Evolutionary conservation across 108 stramenopile species (phyloP), one percentile per base, ranked within the genome.

Genomic region (Pseudonitzschia pungens): DNA sequence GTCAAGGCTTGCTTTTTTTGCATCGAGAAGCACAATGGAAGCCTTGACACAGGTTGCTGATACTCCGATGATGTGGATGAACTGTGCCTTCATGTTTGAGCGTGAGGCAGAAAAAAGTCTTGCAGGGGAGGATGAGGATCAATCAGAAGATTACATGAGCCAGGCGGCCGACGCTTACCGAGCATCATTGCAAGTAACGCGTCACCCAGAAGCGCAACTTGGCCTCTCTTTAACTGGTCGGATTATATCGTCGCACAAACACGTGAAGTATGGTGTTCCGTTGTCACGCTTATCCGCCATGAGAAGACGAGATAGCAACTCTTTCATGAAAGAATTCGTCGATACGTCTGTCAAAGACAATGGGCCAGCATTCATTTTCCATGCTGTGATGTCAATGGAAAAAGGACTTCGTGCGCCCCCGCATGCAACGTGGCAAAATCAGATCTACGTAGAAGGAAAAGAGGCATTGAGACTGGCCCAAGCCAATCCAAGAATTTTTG

Each of bases 31-130:
- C 56, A 62, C 84, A 9, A 75, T 87, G 57, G 84, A 92, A 45
- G 75, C 78, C 6, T 65, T 92, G 45, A 89, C 90, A 20, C 83
- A 89, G 65, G 81, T 84, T 52, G 86, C 83, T 31, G 90, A 92
- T 65, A 87, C 87, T 45, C 88, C 90, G 4, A 74, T 89, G 72
- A 92, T 92, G 86, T 92, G 90, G 90, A 87, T 92, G 28, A 82
- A 87, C 57, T 81, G 89, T 78, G 89, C 84, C 15, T 57, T 88
- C 20, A 76, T 91, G 14, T 73, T 88, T 45, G 89, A 91, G 62
- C 77, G 73, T 21, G 36, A 81, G 59, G 82, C 73, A 52, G 41
- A 53, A 62, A 57, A 65, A 5, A 48, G 42, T 33, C 32, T 44
- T 15, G 16, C 27, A 24, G 44, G 28, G 27, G 55, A 52, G 4